phyloP scores from a whole-genome alignment of 768 basidiomycete species.

The Hortiboletus campestris region DNA sequence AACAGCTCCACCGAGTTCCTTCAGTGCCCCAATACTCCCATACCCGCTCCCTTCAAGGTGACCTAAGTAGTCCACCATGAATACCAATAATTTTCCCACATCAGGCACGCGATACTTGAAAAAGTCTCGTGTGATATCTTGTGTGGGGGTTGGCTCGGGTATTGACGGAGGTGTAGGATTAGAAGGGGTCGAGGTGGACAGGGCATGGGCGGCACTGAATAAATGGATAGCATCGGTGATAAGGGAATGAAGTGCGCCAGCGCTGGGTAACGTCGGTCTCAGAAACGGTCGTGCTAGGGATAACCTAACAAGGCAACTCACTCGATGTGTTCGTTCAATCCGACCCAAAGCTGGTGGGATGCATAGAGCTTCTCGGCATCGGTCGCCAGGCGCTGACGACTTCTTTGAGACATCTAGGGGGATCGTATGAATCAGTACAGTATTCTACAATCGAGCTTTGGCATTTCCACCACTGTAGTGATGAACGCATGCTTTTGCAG shows the following conservation, averaged over 20 bases:
- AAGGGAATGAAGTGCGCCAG: conserved; percentile 56
- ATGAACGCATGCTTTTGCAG: neutral
- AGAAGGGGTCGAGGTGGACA: conserved; percentile 14
- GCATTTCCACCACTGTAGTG: neutral
- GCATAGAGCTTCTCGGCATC: conserved; percentile 89
- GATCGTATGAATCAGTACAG: conserved; percentile 3
- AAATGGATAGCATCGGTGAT: conserved; percentile 67
- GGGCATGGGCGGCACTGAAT: conserved; percentile 52
- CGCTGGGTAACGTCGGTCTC: conserved; percentile 34
- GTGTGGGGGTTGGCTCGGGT: conserved; percentile 50
- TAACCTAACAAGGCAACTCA: conserved; percentile 31
- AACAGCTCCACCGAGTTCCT: conserved; percentile 46
- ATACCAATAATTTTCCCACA: conserved; percentile 65
- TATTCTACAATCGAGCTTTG: neutral
- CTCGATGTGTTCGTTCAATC: conserved; percentile 67
- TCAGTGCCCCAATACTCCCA: conserved; percentile 25
- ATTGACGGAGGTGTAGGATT: conserved; percentile 25
- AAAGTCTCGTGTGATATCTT: conserved; percentile 82
- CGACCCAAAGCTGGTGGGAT: conserved; percentile 77
- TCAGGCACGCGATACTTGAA: conserved; percentile 70
- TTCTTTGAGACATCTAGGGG: conserved; percentile 73
- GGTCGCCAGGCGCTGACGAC: conserved; percentile 68
- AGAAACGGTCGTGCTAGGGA: neutral
- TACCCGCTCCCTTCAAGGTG: conserved; percentile 26
- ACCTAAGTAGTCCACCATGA: conserved; percentile 41